These are phyloP conservation scores for Periconia digitata DNA, from an alignment of 2,329 filamentous ascomycete genomes.

Conservation along the genomic window DNA sequence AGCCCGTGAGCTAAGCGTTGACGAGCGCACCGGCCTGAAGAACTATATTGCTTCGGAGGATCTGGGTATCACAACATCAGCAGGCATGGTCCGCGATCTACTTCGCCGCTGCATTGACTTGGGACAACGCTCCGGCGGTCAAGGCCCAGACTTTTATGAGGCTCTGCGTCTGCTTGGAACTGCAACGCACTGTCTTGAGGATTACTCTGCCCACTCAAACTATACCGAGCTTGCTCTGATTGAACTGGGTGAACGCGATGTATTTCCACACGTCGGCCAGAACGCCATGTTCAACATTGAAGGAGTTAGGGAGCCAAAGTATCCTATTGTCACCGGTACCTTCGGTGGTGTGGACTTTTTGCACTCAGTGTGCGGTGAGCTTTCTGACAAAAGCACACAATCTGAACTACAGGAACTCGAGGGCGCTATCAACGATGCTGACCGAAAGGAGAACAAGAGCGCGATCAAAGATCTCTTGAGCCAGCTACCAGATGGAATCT, in stretches of 20 bases:
- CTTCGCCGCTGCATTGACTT: conserved; percentile 75
- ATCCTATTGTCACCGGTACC: conserved; percentile 84
- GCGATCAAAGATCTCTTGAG: conserved; percentile 76
- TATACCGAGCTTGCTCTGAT: conserved; percentile 86
- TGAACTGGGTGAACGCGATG: conserved; percentile 70
- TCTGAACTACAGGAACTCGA: conserved; percentile 89
- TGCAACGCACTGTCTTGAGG: conserved; percentile 83
- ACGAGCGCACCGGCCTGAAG: conserved; percentile 69
- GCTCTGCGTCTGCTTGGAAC: conserved; percentile 84
- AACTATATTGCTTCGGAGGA: conserved; percentile 92
- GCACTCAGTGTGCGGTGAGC: conserved; percentile 77
- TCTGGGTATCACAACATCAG: conserved; percentile 77
- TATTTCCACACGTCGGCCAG: conserved; percentile 86
- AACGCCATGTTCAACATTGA: conserved; percentile 69
- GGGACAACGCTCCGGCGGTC: conserved; percentile 71
- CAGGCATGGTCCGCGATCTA: conserved; percentile 72
- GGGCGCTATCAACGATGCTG: conserved; percentile 68
- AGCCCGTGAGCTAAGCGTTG: conserved; percentile 73
- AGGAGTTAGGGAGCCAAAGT: conserved; percentile 68
- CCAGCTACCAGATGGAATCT: conserved; percentile 78
- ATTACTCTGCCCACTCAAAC: conserved; percentile 92
- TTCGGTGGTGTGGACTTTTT: conserved; percentile 95
- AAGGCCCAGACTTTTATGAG: conserved; percentile 81
- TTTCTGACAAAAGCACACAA: conserved; percentile 87
- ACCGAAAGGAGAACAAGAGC: conserved; percentile 68